phyloP scores from a whole-genome alignment of 305 asterid genomes.

The Solanum hybrid region DNA sequence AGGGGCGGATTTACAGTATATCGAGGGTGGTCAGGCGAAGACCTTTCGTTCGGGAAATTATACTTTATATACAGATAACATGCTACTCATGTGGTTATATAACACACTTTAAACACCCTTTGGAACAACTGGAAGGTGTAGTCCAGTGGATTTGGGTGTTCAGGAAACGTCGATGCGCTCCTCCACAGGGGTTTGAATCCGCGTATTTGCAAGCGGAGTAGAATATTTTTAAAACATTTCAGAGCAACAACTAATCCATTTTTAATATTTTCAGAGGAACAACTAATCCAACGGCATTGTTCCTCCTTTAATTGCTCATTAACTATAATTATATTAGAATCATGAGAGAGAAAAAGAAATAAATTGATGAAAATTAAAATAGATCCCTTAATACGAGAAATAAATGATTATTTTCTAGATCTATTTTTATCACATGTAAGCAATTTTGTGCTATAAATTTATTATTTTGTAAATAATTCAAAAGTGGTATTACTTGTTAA shows the following conservation, averaged over 20 bases:
- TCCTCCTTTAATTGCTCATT: background rate
- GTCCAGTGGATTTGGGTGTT: background rate
- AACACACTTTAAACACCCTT: background rate
- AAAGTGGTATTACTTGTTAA: background rate
- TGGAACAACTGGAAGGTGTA: background rate
- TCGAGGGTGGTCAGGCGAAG: background rate
- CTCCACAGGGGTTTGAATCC: background rate
- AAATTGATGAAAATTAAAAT: background rate
- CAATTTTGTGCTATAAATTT: background rate
- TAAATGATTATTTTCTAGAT: background rate
- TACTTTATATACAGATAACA: background rate
- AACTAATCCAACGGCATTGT: background rate
- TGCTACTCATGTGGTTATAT: background rate
- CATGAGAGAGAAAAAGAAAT: background rate
- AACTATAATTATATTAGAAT: background rate
- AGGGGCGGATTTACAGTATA: background rate
- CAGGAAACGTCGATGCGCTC: background rate
- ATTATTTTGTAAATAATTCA: background rate
- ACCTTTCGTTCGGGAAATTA: background rate
- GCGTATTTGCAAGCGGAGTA: background rate
- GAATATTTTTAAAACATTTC: background rate
- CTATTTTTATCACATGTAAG: background rate
- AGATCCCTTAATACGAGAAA: background rate
- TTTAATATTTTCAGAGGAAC: background rate
- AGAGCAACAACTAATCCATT: background rate